These are phyloP conservation scores for Fusarium kyushuense DNA, from an alignment of 2,329 filamentous ascomycete genomes.

Conservation along the genomic window DNA sequence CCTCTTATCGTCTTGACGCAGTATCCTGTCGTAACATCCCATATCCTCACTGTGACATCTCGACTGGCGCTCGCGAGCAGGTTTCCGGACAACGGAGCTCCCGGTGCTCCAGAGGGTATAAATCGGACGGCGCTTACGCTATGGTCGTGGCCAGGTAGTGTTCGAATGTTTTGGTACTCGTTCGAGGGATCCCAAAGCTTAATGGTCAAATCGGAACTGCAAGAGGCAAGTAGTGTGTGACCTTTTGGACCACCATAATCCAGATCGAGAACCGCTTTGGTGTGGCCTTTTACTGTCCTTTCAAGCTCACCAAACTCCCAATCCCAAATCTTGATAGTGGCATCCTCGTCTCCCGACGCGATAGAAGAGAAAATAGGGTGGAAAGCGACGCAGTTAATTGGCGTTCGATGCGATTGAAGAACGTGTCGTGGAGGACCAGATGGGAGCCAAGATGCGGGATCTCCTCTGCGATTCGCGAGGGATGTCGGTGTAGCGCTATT, in stretches of 20 bases:
- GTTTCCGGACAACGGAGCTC: conserved; percentile 82
- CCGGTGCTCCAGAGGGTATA: conserved; percentile 84
- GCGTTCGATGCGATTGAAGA: conserved; percentile 75
- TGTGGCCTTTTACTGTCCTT: conserved; percentile 91
- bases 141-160: conserved; percentile 90
- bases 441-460: conserved; percentile 90
- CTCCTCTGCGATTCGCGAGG: conserved; percentile 63
- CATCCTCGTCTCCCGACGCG: conserved; percentile 91
- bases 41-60: conserved; percentile 87
- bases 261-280: conserved; percentile 86
- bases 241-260: conserved; percentile 83
- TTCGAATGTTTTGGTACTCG: conserved; percentile 95
- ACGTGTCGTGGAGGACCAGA: conserved; percentile 82
- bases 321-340: conserved; percentile 96
- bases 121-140: conserved; percentile 91
- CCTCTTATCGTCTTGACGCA: conserved; percentile 91
- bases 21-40: conserved; percentile 94
- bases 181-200: conserved; percentile 94
- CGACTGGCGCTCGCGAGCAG: conserved; percentile 87
- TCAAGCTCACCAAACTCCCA: conserved; percentile 95
- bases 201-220: conserved; percentile 90
- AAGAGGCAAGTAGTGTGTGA: conserved; percentile 73
- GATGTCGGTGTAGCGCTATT: conserved; percentile 83
- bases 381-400: conserved; percentile 90
- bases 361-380: conserved; percentile 92